Evolutionary conservation across 2,329 filamentous ascomycete species (phyloP).

Genomic region (Aspergillus pseudoterreus): DNA sequence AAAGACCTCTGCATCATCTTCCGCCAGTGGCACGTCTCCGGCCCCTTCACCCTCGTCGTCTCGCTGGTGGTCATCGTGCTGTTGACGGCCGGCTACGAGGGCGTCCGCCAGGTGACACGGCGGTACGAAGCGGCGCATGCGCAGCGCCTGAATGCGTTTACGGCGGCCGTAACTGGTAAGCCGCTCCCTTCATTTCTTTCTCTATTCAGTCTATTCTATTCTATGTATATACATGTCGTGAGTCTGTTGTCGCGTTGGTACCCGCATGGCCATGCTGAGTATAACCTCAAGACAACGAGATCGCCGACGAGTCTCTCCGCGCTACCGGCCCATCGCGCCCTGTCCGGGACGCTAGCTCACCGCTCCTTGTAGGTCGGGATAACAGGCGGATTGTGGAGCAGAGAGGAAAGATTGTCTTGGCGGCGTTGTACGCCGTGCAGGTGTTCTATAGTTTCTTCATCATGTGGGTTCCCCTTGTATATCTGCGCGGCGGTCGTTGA

Average conservation of each 20-base stretch:
- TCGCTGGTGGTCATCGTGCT: slow-evolving; percentile 80
- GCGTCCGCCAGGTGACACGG: slow-evolving; percentile 70
- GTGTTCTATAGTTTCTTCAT: slow-evolving; percentile 99
- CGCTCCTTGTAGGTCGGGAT: slow-evolving; percentile 69
- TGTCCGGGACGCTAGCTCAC: slow-evolving; percentile 59
- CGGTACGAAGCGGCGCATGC: slow-evolving; percentile 64
- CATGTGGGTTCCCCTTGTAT: slow-evolving; percentile 65
- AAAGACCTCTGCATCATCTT: slow-evolving; percentile 95
- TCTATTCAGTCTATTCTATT: slow-evolving; percentile 3
- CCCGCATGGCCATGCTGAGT: slow-evolving; percentile 1
- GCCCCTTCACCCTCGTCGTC: slow-evolving; percentile 68
- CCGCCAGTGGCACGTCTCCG: slow-evolving; percentile 79
- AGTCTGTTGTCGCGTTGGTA: slow-evolving; percentile 7
- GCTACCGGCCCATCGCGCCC: slow-evolving; percentile 19
- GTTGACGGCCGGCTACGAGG: slow-evolving; percentile 90
- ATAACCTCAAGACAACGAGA: slow-evolving; percentile 33
- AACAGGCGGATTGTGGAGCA: slow-evolving; percentile 59
- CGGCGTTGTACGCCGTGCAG: slow-evolving; percentile 80
- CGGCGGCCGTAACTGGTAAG: slow-evolving; percentile 27
- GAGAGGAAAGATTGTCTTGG: slow-evolving; percentile 74
- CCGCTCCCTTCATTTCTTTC: slow-evolving; percentile 7
- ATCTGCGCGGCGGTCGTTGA: slow-evolving; percentile 1
- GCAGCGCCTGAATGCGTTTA: slow-evolving; percentile 50
- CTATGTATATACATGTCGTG: slow-evolving; percentile 10
- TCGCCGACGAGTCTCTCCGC: slow-evolving; percentile 26